Evolutionary conservation across 768 basidiomycete genomes (phyloP).

Genomic region (Pulveroboletus sp.): DNA sequence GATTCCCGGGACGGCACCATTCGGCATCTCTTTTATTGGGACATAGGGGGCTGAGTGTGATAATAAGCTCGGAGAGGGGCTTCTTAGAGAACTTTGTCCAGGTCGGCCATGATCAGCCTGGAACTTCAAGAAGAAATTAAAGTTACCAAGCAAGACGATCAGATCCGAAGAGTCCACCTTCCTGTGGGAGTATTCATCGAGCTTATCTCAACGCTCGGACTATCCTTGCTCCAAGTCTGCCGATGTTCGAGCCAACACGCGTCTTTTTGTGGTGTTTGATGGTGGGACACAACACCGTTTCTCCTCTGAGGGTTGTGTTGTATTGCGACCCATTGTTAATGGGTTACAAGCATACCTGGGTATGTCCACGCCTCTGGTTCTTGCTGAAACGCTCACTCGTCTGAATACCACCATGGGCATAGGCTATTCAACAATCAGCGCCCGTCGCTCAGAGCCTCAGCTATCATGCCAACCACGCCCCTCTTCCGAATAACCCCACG

Average conservation of each 20-base stretch:
- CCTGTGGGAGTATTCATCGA: too few species aligned
- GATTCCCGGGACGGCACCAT: too few species aligned
- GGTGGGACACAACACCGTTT: background rate
- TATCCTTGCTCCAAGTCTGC: background rate
- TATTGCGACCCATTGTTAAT: background rate
- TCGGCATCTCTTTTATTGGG: too few species aligned
- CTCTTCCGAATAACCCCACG: background rate
- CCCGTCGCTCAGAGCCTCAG: background rate
- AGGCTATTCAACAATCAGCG: background rate
- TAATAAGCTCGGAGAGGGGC: too few species aligned
- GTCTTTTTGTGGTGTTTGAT: slow-evolving; percentile 2
- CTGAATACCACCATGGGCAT: too few species aligned
- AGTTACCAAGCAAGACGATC: too few species aligned
- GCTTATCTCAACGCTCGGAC: background rate
- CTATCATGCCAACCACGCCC: too few species aligned
- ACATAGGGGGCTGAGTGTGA: too few species aligned
- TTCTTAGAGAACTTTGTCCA: too few species aligned
- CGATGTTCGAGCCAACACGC: background rate
- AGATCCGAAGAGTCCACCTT: too few species aligned
- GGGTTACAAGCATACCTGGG: background rate
- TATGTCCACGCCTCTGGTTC: background rate
- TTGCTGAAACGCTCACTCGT: background rate
- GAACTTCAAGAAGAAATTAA: too few species aligned
- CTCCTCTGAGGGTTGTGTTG: slow-evolving; percentile 1
- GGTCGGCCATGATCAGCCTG: too few species aligned